These are phyloP conservation scores for Blastobotrys proliferans DNA, from an alignment of 1,139 yeast species.

Conservation along the genomic window DNA sequence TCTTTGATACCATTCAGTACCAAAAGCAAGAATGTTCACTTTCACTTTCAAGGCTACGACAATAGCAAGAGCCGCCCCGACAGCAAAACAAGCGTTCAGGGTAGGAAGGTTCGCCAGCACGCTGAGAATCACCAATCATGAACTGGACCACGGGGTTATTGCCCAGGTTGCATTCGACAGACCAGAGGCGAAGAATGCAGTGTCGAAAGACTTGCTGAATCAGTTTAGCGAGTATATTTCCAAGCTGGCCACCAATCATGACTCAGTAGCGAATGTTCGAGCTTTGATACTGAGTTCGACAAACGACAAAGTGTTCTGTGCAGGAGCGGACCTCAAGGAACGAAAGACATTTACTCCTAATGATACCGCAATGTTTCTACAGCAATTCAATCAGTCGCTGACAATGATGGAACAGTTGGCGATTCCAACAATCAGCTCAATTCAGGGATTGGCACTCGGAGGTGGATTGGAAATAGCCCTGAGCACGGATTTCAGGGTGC, in stretches of 20 bases:
- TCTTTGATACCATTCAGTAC: too few relatives aligned
- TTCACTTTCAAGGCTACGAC: too few relatives aligned
- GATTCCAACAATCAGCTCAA: conserved; percentile 32
- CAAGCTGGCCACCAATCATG: conserved; percentile 22
- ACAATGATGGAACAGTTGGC: conserved; percentile 25
- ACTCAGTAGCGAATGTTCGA: conserved; percentile 23
- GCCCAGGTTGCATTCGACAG: conserved; percentile 31
- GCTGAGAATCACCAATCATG: conserved; percentile 10
- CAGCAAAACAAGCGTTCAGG: neutral
- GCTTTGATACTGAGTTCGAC: conserved; percentile 31
- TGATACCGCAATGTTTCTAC: conserved; percentile 30
- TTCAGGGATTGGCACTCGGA: conserved; percentile 34
- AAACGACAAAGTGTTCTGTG: conserved; percentile 31
- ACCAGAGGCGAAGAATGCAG: conserved; percentile 34
- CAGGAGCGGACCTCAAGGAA: conserved; percentile 36
- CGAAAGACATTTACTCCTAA: conserved; percentile 30
- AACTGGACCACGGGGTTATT: conserved; percentile 18
- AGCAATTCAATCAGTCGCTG: conserved; percentile 29
- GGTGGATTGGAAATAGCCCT: conserved; percentile 33
- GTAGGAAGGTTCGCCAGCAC: conserved; percentile 3
- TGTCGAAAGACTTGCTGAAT: conserved; percentile 28
- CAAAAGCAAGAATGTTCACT: too few relatives aligned
- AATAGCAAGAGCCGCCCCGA: too few relatives aligned
- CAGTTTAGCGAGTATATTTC: conserved; percentile 26
- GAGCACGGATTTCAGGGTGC: conserved; percentile 30